Percentiles rank a stretch among this genome's conserved stretches.
Evolutionary conservation across 805 yeast genomes (phyloP).

Genomic region (Yarrowia yakushimensis): DNA sequence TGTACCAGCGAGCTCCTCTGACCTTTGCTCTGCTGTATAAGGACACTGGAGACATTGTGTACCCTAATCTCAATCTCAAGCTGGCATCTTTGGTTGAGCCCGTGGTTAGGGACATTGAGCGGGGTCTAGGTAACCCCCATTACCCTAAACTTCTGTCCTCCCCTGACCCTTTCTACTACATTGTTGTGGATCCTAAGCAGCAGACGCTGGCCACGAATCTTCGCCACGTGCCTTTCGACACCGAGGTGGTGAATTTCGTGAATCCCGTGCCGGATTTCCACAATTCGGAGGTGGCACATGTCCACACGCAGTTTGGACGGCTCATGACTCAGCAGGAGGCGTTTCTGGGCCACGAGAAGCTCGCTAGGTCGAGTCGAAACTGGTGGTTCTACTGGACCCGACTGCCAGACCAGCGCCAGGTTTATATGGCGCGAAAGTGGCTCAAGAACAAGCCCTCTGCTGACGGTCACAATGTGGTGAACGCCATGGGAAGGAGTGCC

Average conservation of each 20-base stretch:
- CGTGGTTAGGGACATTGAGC: constrained; percentile 29
- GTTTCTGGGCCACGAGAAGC: constrained; percentile 10
- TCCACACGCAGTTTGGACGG: constrained; percentile 12
- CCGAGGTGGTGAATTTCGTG: not conserved
- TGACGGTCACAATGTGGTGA: constrained; percentile 29
- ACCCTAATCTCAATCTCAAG: constrained; percentile 30
- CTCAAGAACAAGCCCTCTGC: constrained; percentile 25
- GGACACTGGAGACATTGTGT: constrained; percentile 11
- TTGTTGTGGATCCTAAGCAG: constrained; percentile 27
- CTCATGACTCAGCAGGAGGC: constrained; percentile 4
- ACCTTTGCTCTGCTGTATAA: constrained; percentile 30
- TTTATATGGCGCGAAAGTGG: constrained; percentile 33
- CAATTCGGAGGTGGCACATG: not conserved
- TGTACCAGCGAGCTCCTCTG: constrained; percentile 33
- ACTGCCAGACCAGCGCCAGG: constrained; percentile 29
- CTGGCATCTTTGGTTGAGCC: constrained; percentile 34
- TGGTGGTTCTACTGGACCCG: constrained; percentile 36
- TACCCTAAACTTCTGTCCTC: not conserved
- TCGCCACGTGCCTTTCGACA: constrained; percentile 1
- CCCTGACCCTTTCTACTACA: constrained; percentile 27
- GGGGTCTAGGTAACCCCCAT: not conserved
- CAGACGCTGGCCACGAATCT: constrained; percentile 7
- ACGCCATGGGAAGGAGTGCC: constrained; percentile 34
- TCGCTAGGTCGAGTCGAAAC: constrained; percentile 29
- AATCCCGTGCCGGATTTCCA: not conserved